Evolutionary conservation across 1,139 yeast species (phyloP), one percentile per base, ranked within the genome.

Genomic region (Waltiozyma sp.): DNA sequence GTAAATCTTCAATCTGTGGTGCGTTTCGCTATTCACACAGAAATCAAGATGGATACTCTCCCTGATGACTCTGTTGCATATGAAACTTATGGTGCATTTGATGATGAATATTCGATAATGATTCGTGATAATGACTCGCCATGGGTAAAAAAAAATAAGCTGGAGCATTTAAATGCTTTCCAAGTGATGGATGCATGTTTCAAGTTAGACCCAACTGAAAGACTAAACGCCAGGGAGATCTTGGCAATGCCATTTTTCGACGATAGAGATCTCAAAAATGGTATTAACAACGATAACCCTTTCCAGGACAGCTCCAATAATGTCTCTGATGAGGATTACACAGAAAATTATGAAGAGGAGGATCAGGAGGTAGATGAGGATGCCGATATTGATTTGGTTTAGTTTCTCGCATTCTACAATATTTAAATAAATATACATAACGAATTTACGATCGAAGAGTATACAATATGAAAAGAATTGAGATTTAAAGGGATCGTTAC

Each of bases 171-270:
- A 11, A 46, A 51, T 9, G 58, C 54, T 2, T 48, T 55, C 38
- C 54, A 52, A 19, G 54, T 54, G 1, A 46, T 55, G 49, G 47
- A 49, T 7, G 43, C 41, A n/a, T 86, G 96, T 58, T 71, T 91
- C 52, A 84, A 80, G 49, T 81, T 83, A 49, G 91, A 88, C 57
- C 95, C 97, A 2, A 66, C 68, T 38, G 73, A 75, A 54, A 72
- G 98, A 50, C 79, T 88, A 1, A 71, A 85, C 35, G 96, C 98
- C 0, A 79, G 77, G 37, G 95, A 88, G 52, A 69, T 91, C 42
- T 66, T 91, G 28, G 37, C 42, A 7, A 33, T 53, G 37, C 57
- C 57, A 7, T 55, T 55, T 41, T 55, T 55, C 43, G 44, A 38
- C n/a, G 28, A 43, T 4, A 33, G 14, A 18, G 36, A 33, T 3